Base-by-base conservation (phyloP, 331 rosid genomes). In the Spiraea crenata region DNA sequence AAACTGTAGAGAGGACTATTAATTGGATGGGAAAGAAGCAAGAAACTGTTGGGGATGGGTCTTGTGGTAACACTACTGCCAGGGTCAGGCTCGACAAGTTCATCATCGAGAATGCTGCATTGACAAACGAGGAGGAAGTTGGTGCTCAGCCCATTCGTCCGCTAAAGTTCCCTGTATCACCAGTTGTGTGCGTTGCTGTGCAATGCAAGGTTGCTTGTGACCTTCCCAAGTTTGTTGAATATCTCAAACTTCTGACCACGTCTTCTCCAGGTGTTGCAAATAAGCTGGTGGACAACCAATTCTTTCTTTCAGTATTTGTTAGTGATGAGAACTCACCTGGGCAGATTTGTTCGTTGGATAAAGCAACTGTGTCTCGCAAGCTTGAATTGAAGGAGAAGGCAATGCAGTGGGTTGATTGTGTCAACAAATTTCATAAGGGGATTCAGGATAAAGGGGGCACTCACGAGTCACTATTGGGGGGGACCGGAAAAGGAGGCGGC, bases 11-110 rank as follows among this genome's bases (percentile, higher is more conserved):
- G 79, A 78, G 97, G 63, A 92, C 98, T 54, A 93, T 90, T 1
- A 90, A 88, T 74, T 90, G 96, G 98, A 92, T 90, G 98, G 98
- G 98, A 9, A 92, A 92, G 89, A 90, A 1, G 25, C 96, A 90
- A 73, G 98, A 92, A 62, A 92, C 93, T 0, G 96, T 92, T 11
- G 96, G 90, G 76, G 96, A 92, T 63, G 97, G 88, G 14, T 96
- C 98, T 9, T 93, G 96, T 54, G 97, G 96, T 25, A 93, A 93
- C 83, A 93, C 97, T 0, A 96, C 88, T 9, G 98, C 97, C 9
- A 0, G 90, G 86, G 97, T 88, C 25, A 92, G 98, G 74, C 48
- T 93, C 72, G 97, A 93, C 72, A 97, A 93, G 52, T 93, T 10
- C 19, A 93, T 93, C 46, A 90, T 92, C 41, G 90, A 93, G 85